These are phyloP conservation scores for Eucalyptus regnans DNA, from an alignment of 345 rosid species.

Conservation along the genomic window DNA sequence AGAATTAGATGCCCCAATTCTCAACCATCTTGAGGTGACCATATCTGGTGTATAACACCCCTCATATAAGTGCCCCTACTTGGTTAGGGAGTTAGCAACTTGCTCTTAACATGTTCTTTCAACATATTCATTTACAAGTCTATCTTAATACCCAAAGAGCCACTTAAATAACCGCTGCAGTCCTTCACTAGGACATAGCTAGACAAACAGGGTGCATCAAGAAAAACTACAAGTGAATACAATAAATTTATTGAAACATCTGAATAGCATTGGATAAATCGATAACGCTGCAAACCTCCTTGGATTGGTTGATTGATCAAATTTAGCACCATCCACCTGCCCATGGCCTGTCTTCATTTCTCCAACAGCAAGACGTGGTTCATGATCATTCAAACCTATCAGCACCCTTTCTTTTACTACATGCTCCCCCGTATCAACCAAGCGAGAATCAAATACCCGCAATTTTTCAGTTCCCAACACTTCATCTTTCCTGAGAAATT, in stretches of 20 bases:
- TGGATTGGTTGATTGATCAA: neutral
- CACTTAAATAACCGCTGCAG: neutral
- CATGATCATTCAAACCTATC: neutral
- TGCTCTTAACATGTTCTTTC: neutral
- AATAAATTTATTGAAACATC: neutral
- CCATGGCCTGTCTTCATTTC: neutral
- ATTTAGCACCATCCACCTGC: constrained; percentile 2
- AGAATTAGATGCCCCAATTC: neutral
- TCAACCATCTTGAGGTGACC: neutral
- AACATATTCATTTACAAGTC: neutral
- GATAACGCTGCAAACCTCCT: constrained; percentile 7
- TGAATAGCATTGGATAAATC: neutral
- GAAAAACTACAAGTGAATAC: neutral
- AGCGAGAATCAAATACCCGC: constrained; percentile 25
- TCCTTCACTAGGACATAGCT: neutral
- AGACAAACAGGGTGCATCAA: neutral
- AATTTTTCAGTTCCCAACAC: constrained; percentile 29
- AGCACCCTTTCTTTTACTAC: constrained; percentile 4
- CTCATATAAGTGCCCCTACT: neutral
- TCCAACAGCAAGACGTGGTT: neutral
- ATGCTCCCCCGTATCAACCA: constrained; percentile 47
- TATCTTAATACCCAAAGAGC: neutral
- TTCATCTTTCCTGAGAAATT: constrained; percentile 52
- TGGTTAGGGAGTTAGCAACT: neutral
- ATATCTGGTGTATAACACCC: neutral